Evolutionary conservation across 148 eudicot species (phyloP).

Genomic region (Camellia sinensis): DNA sequence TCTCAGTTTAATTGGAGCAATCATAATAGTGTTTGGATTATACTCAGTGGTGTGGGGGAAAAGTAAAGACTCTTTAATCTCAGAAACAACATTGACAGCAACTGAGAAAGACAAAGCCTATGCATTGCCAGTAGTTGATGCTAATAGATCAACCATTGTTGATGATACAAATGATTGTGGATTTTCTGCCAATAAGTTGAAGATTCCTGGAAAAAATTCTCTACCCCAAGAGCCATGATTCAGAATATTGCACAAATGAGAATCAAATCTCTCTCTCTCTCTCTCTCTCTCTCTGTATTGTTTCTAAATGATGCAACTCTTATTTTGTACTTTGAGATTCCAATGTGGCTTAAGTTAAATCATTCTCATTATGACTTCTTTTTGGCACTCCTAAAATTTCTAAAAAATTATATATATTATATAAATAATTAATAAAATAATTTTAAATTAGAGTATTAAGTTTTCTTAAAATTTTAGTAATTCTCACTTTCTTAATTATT

Average conservation of each 20-base stretch:
- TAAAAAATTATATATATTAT: too few species aligned
- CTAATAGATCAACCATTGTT: background rate
- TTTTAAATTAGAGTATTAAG: too few species aligned
- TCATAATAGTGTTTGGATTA: constrained; percentile 22
- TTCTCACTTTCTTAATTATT: too few species aligned
- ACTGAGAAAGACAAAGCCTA: constrained; percentile 12
- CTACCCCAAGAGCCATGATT: background rate
- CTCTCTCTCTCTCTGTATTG: background rate
- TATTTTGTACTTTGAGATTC: background rate
- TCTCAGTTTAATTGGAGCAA: constrained; percentile 26
- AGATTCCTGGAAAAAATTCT: background rate
- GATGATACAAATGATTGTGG: background rate
- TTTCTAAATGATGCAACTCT: background rate
- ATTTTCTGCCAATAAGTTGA: background rate
- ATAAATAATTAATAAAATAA: too few species aligned
- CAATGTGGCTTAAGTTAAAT: background rate
- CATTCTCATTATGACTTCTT: too few species aligned
- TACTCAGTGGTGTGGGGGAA: constrained; percentile 35
- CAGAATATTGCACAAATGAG: background rate
- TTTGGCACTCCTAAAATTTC: too few species aligned
- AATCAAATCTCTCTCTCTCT: background rate
- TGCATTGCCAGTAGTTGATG: constrained; percentile 18
- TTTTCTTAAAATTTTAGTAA: too few species aligned
- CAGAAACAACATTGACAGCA: background rate
- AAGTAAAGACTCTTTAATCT: constrained; percentile 23